Evolutionary conservation across 73 alveolate genomes (phyloP), one percentile per base, ranked within the genome.

Genomic region (Durusdinium trenchii): DNA sequence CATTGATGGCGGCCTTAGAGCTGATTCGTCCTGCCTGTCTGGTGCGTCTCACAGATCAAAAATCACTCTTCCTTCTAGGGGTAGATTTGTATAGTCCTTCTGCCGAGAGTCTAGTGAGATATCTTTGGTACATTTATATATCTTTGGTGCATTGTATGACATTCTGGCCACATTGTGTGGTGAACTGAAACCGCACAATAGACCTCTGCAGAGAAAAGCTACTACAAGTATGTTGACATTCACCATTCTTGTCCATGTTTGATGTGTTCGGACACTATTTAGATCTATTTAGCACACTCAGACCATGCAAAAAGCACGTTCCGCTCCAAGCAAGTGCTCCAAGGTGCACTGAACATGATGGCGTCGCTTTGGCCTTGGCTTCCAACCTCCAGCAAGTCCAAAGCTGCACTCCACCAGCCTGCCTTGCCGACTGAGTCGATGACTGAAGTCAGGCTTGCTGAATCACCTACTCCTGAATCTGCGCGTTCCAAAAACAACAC

Each of bases 1-100:
- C 98, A 12, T 89, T 38, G 89, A 91, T 91, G 18, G 89, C 98
- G 35, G 98, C 98, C 98, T 91, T n/a, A 26, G 85, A 23, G n/a
- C n/a, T n/a, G n/a, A n/a, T n/a, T n/a, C n/a, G n/a, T n/a, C n/a
- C n/a, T n/a, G n/a, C n/a, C n/a, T n/a, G 30, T 60, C n/a, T 60
- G 73, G 73, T 23, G 30, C 18, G 73, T 60, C 73, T 32, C 73
- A 60, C 73, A n/a, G n/a, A n/a, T n/a, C n/a, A n/a, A n/a, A n/a
- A n/a, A n/a, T n/a, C n/a, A n/a, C n/a, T n/a, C n/a, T n/a, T n/a
- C n/a, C n/a, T n/a, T n/a, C n/a, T n/a, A n/a, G n/a, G n/a, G n/a
- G n/a, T n/a, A n/a, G n/a, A n/a, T n/a, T n/a, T n/a, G n/a, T n/a
- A n/a, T n/a, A n/a, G n/a, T n/a, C n/a, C n/a, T n/a, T n/a, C n/a